These are phyloP conservation scores for Plantago coronopus DNA, from an alignment of 305 asterid species.

Conservation along the genomic window DNA sequence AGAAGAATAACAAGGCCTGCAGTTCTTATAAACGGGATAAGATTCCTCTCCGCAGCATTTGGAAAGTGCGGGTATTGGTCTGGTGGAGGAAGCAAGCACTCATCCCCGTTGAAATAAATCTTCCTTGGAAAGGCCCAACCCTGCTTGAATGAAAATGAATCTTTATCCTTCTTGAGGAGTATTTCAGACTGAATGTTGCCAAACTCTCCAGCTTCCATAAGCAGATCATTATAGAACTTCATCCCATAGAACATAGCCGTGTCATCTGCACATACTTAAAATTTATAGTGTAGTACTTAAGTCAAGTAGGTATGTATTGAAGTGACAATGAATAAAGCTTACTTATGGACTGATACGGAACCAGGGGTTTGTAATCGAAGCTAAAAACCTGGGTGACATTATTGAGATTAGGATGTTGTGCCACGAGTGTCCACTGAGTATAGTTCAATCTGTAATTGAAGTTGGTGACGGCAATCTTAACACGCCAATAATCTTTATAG, in stretches of 20 bases:
- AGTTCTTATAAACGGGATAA: background rate
- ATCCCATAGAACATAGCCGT: constrained; percentile 72
- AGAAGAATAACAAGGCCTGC: background rate
- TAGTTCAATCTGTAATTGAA: constrained; percentile 66
- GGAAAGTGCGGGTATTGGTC: constrained; percentile 62
- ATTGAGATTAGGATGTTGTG: constrained; percentile 76
- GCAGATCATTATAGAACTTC: constrained; percentile 65
- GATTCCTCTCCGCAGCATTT: constrained; percentile 28
- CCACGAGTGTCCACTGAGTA: constrained; percentile 63
- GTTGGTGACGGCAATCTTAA: constrained; percentile 65
- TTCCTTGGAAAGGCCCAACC: constrained; percentile 76
- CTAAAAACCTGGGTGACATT: constrained; percentile 78
- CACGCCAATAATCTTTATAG: constrained; percentile 70
- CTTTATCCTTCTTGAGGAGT: constrained; percentile 52
- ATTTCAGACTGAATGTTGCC: constrained; percentile 73
- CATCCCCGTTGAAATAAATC: constrained; percentile 71
- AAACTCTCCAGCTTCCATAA: constrained; percentile 66
- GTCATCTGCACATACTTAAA: constrained; percentile 38
- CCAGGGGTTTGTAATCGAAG: constrained; percentile 61
- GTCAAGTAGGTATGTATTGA: background rate
- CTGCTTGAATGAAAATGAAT: constrained; percentile 43
- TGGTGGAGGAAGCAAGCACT: constrained; percentile 68
- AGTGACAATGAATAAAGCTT: constrained; percentile 15
- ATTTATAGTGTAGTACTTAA: background rate
- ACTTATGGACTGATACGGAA: constrained; percentile 75